Evolutionary conservation across 768 basidiomycete species (phyloP).

Genomic region (Leccinum barrowsii): DNA sequence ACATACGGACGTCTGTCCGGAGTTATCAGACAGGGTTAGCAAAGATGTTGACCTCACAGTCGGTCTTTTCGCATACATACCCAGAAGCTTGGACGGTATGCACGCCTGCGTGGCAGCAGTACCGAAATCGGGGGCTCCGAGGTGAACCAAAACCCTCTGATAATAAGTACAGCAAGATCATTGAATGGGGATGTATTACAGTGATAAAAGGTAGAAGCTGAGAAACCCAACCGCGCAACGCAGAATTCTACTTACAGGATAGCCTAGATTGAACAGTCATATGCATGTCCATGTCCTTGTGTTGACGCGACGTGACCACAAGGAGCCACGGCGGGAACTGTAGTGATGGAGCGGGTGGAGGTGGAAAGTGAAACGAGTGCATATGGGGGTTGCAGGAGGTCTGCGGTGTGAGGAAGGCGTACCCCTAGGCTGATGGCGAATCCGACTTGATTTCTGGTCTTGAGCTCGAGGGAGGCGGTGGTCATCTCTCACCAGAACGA

Average conservation of each 20-base stretch:
- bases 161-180: background rate
- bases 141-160: background rate
- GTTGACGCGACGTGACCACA: conserved; percentile 2
- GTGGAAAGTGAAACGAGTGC: too few species aligned
- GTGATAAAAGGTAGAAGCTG: background rate
- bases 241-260: background rate
- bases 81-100: background rate
- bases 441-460: conserved; percentile 10
- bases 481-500: background rate
- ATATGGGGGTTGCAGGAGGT: background rate
- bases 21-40: too few species aligned
- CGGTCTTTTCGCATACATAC: too few species aligned
- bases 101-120: background rate
- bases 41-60: too few species aligned
- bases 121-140: background rate
- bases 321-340: conserved; percentile 18
- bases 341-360: conserved; percentile 9
- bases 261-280: background rate
- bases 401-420: conserved; percentile 5
- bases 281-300: conserved; percentile 12
- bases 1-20: too few species aligned
- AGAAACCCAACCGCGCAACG: background rate
- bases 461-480: background rate
- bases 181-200: background rate
- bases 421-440: conserved; percentile 10